These are phyloP conservation scores for Selaginella tamariscina DNA, from an alignment of 75 land plant species.

Conservation along the genomic window DNA sequence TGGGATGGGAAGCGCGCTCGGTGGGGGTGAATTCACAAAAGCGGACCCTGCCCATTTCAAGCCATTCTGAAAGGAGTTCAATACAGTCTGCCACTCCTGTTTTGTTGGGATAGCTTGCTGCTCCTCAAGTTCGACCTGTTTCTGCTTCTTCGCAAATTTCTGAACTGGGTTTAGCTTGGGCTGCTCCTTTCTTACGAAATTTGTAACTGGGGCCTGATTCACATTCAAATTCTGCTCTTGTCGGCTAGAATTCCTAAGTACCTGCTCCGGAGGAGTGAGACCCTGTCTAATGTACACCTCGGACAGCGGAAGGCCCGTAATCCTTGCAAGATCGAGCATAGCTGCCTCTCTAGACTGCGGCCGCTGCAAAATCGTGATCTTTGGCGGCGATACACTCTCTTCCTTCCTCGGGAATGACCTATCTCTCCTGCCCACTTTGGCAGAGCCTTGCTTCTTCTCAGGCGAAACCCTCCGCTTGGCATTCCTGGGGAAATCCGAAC, in stretches of 20 bases:
- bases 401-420: background rate
- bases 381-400: background rate
- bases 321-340: background rate
- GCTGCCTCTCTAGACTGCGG: background rate
- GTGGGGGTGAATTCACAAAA: conserved; percentile 69
- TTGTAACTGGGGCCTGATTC: background rate
- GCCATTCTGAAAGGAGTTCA: background rate
- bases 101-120: background rate
- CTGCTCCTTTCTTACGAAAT: too few species aligned
- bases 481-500: background rate
- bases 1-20: conserved; percentile 65
- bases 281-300: background rate
- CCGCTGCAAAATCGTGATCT: background rate
- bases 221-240: background rate
- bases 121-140: too few species aligned
- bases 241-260: background rate
- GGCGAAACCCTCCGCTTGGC: background rate
- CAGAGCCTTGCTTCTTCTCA: background rate
- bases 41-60: conserved; percentile 67
- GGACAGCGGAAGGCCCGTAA: background rate
- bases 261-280: background rate
- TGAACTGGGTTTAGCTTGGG: too few species aligned
- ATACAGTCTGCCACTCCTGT: background rate
- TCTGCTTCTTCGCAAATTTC: background rate
- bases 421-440: background rate